phyloP scores from a whole-genome alignment of 2,329 filamentous ascomycete species.

The Penicillium verrucosum region DNA sequence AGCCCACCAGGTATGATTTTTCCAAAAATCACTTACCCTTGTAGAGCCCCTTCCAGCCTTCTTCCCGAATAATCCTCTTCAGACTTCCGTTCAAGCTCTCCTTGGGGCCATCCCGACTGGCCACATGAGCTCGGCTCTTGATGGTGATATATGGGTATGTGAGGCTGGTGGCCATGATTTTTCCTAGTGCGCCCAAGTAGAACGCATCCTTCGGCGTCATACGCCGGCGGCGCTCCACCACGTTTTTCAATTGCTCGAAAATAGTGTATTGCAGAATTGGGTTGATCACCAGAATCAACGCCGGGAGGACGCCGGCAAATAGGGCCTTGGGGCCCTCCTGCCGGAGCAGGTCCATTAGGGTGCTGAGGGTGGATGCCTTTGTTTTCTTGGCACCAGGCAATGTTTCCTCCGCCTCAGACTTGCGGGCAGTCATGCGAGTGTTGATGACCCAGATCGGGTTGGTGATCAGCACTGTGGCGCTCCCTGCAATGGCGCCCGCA shows the following conservation, averaged over 20 bases:
- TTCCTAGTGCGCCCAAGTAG: conserved; percentile 85
- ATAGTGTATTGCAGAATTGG: conserved; percentile 98
- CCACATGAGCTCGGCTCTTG: conserved; percentile 96
- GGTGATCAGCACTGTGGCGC: conserved; percentile 89
- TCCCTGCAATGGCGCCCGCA: conserved; percentile 88
- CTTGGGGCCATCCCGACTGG: conserved; percentile 69
- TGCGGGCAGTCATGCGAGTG: conserved; percentile 92
- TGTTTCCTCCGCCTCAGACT: conserved; percentile 53
- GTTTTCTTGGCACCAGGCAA: conserved; percentile 48
- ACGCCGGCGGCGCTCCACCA: conserved; percentile 70
- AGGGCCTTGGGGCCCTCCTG: conserved; percentile 82
- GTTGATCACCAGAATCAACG: conserved; percentile 92
- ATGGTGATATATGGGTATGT: conserved; percentile 99
- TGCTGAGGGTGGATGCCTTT: conserved; percentile 70
- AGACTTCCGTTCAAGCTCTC: conserved; percentile 78
- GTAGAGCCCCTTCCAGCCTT: conserved; percentile 90
- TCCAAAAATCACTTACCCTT: conserved; percentile 65
- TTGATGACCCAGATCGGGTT: conserved; percentile 99
- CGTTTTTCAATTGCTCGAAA: conserved; percentile 96
- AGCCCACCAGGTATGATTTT: background rate
- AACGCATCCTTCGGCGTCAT: conserved; percentile 87
- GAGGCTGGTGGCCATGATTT: conserved; percentile 87
- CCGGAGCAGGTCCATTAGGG: conserved; percentile 72
- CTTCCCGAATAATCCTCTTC: conserved; percentile 74
- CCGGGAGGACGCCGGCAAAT: conserved; percentile 89